Evolutionary conservation across 2,329 filamentous ascomycete species (phyloP), one percentile per base, ranked within the genome.

Genomic region (Ophiostoma pallidulum): DNA sequence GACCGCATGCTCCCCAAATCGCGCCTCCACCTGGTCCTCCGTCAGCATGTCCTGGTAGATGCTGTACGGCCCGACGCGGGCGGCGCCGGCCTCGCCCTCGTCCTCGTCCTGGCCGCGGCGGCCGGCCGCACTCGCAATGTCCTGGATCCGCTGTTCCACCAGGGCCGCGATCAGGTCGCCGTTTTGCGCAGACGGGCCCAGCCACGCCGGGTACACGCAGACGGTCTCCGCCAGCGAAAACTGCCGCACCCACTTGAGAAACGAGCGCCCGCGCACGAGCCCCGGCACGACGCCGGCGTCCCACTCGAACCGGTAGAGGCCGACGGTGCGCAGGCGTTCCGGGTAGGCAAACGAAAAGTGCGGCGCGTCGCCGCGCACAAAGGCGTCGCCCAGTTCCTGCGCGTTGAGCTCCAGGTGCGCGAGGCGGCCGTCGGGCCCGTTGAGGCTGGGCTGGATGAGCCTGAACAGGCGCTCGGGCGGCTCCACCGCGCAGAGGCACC

Each of bases 231-330:
- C 46, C 24, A 20, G 9, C 3, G 32, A 29, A 33, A 56, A 55
- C 39, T 41, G 45, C 7, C 24, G 16, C n/a, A 49, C 33, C 54
- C 54, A 56, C 39, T 49, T 42, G 12, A 53, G 13, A 13, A 45
- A 50, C 1, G 47, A 22, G 19, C 47, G 42, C 9, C 48, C 49
- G 1, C 41, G 41, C 22, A 50, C 22, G 14, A 16, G 40, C 6
- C 44, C 41, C 10, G 45, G 46, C 14, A 44, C 16, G 12, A 22
- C n/a, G 22, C 8, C 26, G 24, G 36, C 26, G 24, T 44, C 43
- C 48, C 51, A 52, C 32, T 52, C 41, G 13, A 53, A 47, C 3
- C 33, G n/a, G 31, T 45, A 38, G 19, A 56, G 47, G 42, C 54
- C 53, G 12, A 54, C 29, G 5, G 47, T 45, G 29, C 40, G 45